Conservation (phyloP, 2,329 filamentous ascomycete species). For the Cercospora zeina region DNA sequence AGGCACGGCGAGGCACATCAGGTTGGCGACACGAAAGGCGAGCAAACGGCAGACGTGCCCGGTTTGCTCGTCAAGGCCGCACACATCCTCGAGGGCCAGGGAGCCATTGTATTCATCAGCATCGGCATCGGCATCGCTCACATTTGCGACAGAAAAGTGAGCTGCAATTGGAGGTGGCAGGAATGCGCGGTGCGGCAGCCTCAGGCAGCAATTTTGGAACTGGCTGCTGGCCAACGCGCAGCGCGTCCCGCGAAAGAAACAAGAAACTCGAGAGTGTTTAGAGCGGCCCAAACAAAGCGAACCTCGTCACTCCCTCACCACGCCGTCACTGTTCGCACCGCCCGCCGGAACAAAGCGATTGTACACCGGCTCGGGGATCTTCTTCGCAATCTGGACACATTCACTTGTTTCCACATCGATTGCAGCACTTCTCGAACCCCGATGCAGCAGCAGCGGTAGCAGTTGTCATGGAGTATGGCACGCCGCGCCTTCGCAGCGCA, state of each 20-base stretch:
- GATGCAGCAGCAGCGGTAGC: constrained; percentile 5
- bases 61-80: constrained; percentile 11
- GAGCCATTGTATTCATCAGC: constrained; percentile 1
- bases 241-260: constrained; percentile 5
- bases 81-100: not conserved
- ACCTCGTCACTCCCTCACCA: not conserved
- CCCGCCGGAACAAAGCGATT: not conserved
- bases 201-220: not conserved
- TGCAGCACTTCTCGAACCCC: not conserved
- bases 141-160: not conserved
- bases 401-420: not conserved
- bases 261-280: constrained; percentile 12
- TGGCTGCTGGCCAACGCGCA: not conserved
- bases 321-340: not conserved
- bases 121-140: constrained; percentile 1
- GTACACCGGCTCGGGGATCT: not conserved
- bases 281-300: constrained; percentile 1
- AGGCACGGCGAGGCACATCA: constrained; percentile 13
- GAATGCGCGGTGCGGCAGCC: not conserved
- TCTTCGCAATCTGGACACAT: no score
- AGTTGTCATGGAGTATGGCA: constrained; percentile 47
- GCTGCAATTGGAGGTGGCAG: not conserved
- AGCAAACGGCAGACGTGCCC: constrained; percentile 17
- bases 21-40: constrained; percentile 15
- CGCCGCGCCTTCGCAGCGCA: constrained; percentile 78